Evolutionary conservation across 805 yeast genomes (phyloP).

Genomic region (Millerozyma miso): DNA sequence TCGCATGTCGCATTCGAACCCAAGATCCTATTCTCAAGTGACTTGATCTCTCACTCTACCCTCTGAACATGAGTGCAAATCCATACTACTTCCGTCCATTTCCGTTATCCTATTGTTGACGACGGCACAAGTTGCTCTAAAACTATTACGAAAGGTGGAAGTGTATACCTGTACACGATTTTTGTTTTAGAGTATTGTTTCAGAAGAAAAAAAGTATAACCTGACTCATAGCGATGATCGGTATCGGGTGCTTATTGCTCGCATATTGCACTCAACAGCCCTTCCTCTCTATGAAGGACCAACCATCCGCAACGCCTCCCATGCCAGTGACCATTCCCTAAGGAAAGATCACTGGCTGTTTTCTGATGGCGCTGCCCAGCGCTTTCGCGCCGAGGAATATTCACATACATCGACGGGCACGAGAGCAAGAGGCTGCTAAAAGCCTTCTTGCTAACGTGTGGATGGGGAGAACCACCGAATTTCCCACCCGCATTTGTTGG

Average conservation of each 20-base stretch:
- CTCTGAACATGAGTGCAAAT: too few relatives aligned
- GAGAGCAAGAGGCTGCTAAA: conserved; percentile 3
- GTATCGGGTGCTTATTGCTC: conserved; percentile 57
- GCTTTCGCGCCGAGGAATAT: conserved; percentile 47
- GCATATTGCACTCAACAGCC: conserved; percentile 62
- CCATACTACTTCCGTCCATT: too few relatives aligned
- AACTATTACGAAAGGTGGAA: too few relatives aligned
- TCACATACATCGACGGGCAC: conserved; percentile 1
- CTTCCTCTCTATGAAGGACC: conserved; percentile 32
- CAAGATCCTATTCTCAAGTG: too few relatives aligned
- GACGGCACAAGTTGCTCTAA: too few relatives aligned
- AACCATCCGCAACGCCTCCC: conserved; percentile 60
- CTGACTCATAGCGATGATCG: conserved; percentile 52
- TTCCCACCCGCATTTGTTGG: conserved; percentile 50
- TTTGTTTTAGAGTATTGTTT: too few relatives aligned
- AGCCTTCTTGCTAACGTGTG: conserved; percentile 12
- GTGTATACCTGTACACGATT: too few relatives aligned
- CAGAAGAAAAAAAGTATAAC: conserved; percentile 21
- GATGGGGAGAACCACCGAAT: conserved; percentile 61
- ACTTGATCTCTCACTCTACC: too few relatives aligned
- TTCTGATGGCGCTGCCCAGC: conserved; percentile 60
- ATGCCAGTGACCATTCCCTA: conserved; percentile 21
- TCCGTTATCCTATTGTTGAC: too few relatives aligned
- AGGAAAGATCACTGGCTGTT: too few relatives aligned
- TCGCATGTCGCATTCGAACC: too few relatives aligned